Evolutionary conservation across 2,329 filamentous ascomycete species (phyloP).

Genomic region (Lachnum nothofagi): DNA sequence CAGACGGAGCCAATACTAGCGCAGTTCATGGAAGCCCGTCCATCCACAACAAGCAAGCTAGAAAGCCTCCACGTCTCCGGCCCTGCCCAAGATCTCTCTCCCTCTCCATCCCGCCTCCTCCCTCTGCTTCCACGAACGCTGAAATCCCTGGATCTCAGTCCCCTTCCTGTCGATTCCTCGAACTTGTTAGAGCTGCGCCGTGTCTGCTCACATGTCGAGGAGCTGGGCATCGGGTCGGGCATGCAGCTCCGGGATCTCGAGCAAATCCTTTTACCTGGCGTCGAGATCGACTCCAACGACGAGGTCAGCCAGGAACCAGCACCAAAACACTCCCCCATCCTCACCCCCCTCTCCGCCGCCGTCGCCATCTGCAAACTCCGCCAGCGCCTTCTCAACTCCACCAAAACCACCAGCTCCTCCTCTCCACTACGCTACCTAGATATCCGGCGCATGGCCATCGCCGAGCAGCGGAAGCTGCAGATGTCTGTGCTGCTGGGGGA

Average conservation of each 20-base stretch:
- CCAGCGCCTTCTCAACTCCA: neutral
- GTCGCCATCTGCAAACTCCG: conserved; percentile 8
- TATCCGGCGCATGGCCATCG: conserved; percentile 1
- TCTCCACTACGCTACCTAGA: neutral
- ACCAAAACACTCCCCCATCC: neutral
- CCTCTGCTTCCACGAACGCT: neutral
- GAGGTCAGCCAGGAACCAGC: too few species aligned
- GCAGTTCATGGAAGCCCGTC: neutral
- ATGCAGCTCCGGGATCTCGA: conserved; percentile 5
- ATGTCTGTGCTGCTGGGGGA: conserved; percentile 3
- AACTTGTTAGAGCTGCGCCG: neutral
- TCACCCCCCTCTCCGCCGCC: neutral
- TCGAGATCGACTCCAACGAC: too few species aligned
- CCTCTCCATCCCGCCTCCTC: neutral
- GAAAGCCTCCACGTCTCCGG: neutral
- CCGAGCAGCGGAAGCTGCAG: conserved; percentile 8
- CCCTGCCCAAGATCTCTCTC: neutral
- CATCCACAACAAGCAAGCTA: neutral
- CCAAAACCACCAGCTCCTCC: neutral
- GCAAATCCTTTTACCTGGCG: neutral
- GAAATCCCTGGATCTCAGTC: neutral
- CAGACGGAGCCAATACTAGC: neutral
- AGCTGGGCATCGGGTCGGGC: neutral
- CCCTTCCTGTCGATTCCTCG: neutral
- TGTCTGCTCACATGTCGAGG: neutral